These are phyloP conservation scores for Ophiosphaerella narmari DNA, from an alignment of 2,329 filamentous ascomycete genomes.

Conservation along the genomic window DNA sequence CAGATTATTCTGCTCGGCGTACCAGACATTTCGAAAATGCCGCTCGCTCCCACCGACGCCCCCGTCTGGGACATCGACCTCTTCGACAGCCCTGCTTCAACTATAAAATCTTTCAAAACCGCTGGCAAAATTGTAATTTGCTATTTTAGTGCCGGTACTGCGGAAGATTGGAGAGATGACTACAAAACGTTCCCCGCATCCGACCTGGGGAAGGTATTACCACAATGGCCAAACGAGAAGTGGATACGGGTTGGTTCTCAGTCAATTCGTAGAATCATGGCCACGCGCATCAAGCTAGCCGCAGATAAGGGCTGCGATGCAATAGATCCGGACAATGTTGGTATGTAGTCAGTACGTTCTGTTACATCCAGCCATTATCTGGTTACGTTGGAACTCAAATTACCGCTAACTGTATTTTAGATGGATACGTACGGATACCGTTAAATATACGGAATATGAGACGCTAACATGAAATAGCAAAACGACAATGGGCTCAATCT, in stretches of 20 bases:
- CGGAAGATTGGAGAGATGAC: conserved; percentile 37
- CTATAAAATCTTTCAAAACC: conserved; percentile 24
- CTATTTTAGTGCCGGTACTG: conserved; percentile 40
- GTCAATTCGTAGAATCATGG: conserved; percentile 34
- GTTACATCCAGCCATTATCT: no score
- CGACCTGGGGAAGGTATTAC: conserved; percentile 35
- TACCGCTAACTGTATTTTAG: conserved; percentile 7
- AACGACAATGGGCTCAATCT: conserved; percentile 37
- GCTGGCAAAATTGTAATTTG: conserved; percentile 37
- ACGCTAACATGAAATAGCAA: conserved; percentile 26
- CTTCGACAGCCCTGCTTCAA: conserved; percentile 31
- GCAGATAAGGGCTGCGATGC: conserved; percentile 39
- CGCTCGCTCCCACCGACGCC: conserved; percentile 31
- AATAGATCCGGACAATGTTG: conserved; percentile 40
- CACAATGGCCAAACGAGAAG: conserved; percentile 38
- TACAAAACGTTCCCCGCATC: conserved; percentile 25
- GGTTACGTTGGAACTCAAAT: neutral
- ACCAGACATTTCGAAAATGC: conserved; percentile 32
- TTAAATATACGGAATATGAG: neutral
- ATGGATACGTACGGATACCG: conserved; percentile 24
- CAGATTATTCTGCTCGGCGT: conserved; percentile 33
- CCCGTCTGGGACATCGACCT: conserved; percentile 39
- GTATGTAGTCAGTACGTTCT: conserved; percentile 9
- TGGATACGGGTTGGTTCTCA: conserved; percentile 32
- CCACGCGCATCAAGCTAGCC: conserved; percentile 34